Evolutionary conservation across 2,329 filamentous ascomycete species (phyloP), one percentile per base, ranked within the genome.

Genomic region (Botrytis paeoniae): DNA sequence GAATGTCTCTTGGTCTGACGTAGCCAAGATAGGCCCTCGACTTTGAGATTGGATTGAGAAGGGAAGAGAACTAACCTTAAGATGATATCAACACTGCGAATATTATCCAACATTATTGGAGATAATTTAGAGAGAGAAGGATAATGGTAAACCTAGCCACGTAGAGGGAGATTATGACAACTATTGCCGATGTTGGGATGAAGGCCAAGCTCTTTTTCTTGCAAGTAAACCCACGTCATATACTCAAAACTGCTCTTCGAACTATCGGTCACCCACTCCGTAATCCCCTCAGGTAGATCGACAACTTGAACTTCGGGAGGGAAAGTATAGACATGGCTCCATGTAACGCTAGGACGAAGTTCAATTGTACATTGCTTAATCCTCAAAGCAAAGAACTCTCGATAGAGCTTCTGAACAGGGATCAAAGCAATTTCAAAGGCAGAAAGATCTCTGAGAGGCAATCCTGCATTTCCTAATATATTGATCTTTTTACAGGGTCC

Each of bases 371-470:
- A 61, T 22, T 57, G 22, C 60, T 37, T 39, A 16, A 70, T 70
- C 22, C 68, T 41, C 41, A 48, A 48, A 20, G 54, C 39, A 35
- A 45, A 45, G 37, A 62, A 54, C 16, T 70, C 37, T 18, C 57
- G 37, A n/a, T 62, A 62, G 20, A 70, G 37, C 37, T 35, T 45
- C 32, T 43, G 18, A 25, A 62, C 68, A 4, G 57, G 54, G 20
- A 70, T 61, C 20, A 70, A 29, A 35, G 51, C 66, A 29, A 35
- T 25, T 69, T 69, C 66, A 57, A 69, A 57, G 41, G 25, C 18
- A n/a, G 51, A 54, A 39, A 60, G 66, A 16, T 60, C 37, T 41
- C 25, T 37, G 29, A 62, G 54, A 45, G 22, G 10, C 18, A 61
- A 41, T 16, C 57, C 39, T 45, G 57, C 4, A 39, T 70, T 43